Conservation (phyloP, 2,329 filamentous ascomycete species). For the Aspergillus luchuensis region DNA sequence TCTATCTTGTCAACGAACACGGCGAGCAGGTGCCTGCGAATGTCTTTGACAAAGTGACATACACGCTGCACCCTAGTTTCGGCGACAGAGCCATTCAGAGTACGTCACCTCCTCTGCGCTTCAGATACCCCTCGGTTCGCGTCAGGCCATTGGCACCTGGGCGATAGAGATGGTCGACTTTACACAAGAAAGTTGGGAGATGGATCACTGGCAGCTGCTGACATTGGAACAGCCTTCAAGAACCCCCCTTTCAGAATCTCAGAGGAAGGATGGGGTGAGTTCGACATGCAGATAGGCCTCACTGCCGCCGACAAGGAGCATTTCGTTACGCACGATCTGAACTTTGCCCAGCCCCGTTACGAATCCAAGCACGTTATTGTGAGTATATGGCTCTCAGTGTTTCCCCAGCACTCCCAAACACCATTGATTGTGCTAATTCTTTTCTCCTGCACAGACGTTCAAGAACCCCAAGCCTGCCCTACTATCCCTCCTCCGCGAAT, state of each 20-base stretch:
- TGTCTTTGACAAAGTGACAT: conserved; percentile 88
- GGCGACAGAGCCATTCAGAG: conserved; percentile 77
- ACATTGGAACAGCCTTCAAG: conserved; percentile 64
- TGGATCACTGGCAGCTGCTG: neutral
- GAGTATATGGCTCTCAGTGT: conserved; percentile 27
- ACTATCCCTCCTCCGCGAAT: conserved; percentile 75
- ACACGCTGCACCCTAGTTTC: conserved; percentile 93
- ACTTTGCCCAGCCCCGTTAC: conserved; percentile 81
- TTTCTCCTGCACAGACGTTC: conserved; percentile 61
- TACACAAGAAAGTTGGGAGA: neutral
- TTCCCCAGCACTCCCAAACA: neutral
- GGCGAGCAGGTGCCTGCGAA: conserved; percentile 80
- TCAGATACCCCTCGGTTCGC: neutral
- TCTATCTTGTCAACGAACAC: conserved; percentile 81
- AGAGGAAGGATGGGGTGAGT: conserved; percentile 98
- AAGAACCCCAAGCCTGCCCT: conserved; percentile 91
- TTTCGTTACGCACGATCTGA: conserved; percentile 81
- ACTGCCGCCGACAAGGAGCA: conserved; percentile 86
- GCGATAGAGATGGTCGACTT: neutral
- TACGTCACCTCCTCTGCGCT: conserved; percentile 50
- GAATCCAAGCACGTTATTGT: conserved; percentile 77
- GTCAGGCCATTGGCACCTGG: neutral
- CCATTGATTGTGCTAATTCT: neutral
- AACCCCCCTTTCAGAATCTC: conserved; percentile 84
- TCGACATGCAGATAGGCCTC: conserved; percentile 87